Evolutionary conservation across 805 yeast genomes (phyloP).

Genomic region (Candida taoyuanica): DNA sequence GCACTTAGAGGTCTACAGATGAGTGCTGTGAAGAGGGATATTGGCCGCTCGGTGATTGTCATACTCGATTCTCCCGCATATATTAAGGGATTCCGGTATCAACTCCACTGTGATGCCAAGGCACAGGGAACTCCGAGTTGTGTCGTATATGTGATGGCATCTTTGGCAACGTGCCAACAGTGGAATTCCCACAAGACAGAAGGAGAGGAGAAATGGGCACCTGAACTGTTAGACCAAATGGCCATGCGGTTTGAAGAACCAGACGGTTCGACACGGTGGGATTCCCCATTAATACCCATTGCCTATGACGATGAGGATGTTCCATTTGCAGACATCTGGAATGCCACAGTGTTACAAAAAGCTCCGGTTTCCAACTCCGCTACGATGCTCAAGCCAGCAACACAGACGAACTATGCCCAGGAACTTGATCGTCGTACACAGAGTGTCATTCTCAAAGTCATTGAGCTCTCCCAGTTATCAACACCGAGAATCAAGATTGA

Average conservation of each 20-base stretch:
- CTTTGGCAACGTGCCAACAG: constrained; percentile 53
- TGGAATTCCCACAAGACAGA: constrained; percentile 46
- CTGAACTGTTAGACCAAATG: constrained; percentile 58
- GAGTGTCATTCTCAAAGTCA: constrained; percentile 53
- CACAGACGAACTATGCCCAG: constrained; percentile 70
- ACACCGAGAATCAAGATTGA: constrained; percentile 35
- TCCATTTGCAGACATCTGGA: constrained; percentile 67
- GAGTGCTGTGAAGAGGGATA: constrained; percentile 81
- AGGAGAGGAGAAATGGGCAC: constrained; percentile 51
- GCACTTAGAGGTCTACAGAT: constrained; percentile 78
- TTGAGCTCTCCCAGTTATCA: constrained; percentile 56
- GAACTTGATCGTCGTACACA: constrained; percentile 72
- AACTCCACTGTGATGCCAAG: constrained; percentile 89
- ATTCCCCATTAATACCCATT: constrained; percentile 79
- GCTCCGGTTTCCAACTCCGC: constrained; percentile 80
- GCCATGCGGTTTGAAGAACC: constrained; percentile 93
- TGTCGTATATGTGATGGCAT: constrained; percentile 72
- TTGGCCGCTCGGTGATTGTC: constrained; percentile 66
- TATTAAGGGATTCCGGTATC: constrained; percentile 94
- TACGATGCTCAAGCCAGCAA: constrained; percentile 75
- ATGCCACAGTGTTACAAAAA: constrained; percentile 45
- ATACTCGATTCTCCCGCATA: constrained; percentile 83
- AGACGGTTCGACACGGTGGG: constrained; percentile 83
- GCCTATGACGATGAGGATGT: constrained; percentile 47
- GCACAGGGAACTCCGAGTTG: constrained; percentile 77